These are phyloP conservation scores for Mycothermus thermophilus DNA, from an alignment of 495 filamentous ascomycete species.

Conservation along the genomic window DNA sequence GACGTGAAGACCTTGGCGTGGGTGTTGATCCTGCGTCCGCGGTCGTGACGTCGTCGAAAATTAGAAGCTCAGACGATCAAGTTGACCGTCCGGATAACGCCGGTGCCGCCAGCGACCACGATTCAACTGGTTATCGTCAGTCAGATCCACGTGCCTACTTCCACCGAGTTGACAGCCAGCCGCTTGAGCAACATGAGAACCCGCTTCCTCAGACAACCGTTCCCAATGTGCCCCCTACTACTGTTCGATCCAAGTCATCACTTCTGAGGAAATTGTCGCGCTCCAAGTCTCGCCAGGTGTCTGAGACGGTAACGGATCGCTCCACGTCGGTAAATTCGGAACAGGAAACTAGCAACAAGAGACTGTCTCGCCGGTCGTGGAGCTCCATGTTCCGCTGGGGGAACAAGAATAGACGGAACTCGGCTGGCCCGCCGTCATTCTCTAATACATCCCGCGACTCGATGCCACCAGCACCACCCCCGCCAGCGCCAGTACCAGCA, in stretches of 20 bases:
- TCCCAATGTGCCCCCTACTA: slow-evolving; percentile 2
- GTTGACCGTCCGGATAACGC: slow-evolving; percentile 12
- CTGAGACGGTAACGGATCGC: slow-evolving; percentile 22
- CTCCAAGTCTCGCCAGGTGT: slow-evolving; percentile 25
- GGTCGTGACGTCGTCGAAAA: slow-evolving; percentile 33
- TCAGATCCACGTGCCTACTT: slow-evolving; percentile 18
- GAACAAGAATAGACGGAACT: slow-evolving; percentile 44
- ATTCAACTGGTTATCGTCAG: too few species aligned
- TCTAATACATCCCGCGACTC: slow-evolving; percentile 84
- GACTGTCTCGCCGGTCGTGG: slow-evolving; percentile 39
- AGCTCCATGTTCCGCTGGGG: slow-evolving; percentile 61
- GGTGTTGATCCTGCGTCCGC: slow-evolving; percentile 31
- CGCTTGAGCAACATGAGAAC: slow-evolving; percentile 3
- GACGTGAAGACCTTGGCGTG: slow-evolving; percentile 34
- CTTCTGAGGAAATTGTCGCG: slow-evolving; percentile 26
- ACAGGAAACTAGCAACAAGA: slow-evolving; percentile 27
- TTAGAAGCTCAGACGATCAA: slow-evolving; percentile 16
- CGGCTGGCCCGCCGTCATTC: slow-evolving; percentile 47
- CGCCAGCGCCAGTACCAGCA: slow-evolving; percentile 18
- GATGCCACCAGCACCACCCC: slow-evolving; percentile 26
- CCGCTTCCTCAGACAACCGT: too few species aligned
- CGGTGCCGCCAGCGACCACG: slow-evolving; percentile 4
- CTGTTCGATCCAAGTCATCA: slow-evolving; percentile 14
- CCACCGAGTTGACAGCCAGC: slow-evolving; percentile 24
- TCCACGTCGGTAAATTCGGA: slow-evolving; percentile 18